Conservation (phyloP, 2,329 filamentous ascomycete species). For the Thelonectria rubi region DNA sequence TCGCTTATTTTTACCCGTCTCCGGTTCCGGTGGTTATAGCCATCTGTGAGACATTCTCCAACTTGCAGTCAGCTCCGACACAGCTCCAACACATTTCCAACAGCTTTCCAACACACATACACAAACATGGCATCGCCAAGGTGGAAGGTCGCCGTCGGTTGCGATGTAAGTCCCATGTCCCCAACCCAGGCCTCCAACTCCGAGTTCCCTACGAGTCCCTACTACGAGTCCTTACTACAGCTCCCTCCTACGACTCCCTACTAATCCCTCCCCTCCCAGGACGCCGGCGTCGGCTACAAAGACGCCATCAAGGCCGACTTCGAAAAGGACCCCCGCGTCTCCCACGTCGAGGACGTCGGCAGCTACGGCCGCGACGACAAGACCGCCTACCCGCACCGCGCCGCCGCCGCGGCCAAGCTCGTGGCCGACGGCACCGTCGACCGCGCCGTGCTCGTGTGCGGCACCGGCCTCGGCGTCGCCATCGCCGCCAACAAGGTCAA, state of each 20-base stretch:
- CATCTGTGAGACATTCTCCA: not conserved
- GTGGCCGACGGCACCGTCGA: constrained; percentile 73
- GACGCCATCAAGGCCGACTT: constrained; percentile 79
- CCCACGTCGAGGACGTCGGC: constrained; percentile 72
- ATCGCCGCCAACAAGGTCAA: constrained; percentile 90
- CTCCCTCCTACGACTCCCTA: not conserved
- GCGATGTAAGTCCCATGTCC: constrained; percentile 56
- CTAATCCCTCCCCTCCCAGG: constrained; percentile 49
- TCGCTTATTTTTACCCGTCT: not conserved
- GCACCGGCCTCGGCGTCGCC: constrained; percentile 86
- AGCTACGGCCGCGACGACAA: constrained; percentile 73
- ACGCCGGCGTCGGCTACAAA: constrained; percentile 83
- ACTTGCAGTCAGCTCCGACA: not conserved
- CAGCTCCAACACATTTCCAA: constrained; percentile 2
- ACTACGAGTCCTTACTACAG: not conserved
- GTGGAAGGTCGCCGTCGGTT: constrained; percentile 64
- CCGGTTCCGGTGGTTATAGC: not conserved
- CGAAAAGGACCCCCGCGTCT: constrained; percentile 70
- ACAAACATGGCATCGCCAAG: constrained; percentile 53
- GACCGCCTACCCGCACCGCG: constrained; percentile 83
- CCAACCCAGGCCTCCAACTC: no score
- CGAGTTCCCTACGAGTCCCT: no score
- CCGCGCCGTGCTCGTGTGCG: constrained; percentile 83
- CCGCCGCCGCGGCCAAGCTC: constrained; percentile 74
- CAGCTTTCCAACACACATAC: constrained; percentile 19